Base-by-base conservation (phyloP, 805 yeast genomes). In the Trichomonascus vanleenenianus region DNA sequence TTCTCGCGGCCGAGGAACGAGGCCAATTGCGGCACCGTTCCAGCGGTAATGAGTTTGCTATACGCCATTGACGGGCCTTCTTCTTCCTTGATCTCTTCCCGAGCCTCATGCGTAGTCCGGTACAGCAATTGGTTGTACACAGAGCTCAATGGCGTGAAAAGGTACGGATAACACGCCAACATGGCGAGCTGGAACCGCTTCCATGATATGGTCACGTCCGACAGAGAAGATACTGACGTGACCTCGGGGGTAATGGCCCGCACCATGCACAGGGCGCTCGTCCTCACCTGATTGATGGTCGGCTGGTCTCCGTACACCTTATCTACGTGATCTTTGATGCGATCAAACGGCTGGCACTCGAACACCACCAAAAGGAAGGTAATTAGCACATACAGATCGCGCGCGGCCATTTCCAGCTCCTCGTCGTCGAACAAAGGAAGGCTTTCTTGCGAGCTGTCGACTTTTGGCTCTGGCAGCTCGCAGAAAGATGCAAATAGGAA, bases 401-500 rank as follows among this genome's bases (percentile, higher is more conserved):
- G 43, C 0, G 76, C 78, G 0, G 48, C 49, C 48, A 53, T 36
- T 39, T 55, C 60, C 9, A 54, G 56, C 25, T 49, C 56, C 39
- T 47, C 46, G 9, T 54, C 50, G 12, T 56, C 61, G 7, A 18
- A 12, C 7, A 14, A 12, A 16, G 20, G 19, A 2, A 34, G 25
- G 11, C 14, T 27, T 30, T 31, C 43, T n/a, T 36, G 22, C 2
- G 31, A 30, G 30, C 39, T 42, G 22, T 51, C 44, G 20, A 55
- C 53, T 11, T 44, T 12, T 10, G 8, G 36, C 39, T 34, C 19
- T 16, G 16, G 27, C 14, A 15, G 42, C 31, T 43, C 42, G 30
- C 68, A 64, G 51, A 79, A 56, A 0, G 82, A 67, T 5, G 77
- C 57, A 52, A 74, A 80, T 2, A 81, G 37, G 30, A 81, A 55